These are phyloP conservation scores for Capsella rubella DNA, from an alignment of 441 rosid genomes.

Conservation along the genomic window DNA sequence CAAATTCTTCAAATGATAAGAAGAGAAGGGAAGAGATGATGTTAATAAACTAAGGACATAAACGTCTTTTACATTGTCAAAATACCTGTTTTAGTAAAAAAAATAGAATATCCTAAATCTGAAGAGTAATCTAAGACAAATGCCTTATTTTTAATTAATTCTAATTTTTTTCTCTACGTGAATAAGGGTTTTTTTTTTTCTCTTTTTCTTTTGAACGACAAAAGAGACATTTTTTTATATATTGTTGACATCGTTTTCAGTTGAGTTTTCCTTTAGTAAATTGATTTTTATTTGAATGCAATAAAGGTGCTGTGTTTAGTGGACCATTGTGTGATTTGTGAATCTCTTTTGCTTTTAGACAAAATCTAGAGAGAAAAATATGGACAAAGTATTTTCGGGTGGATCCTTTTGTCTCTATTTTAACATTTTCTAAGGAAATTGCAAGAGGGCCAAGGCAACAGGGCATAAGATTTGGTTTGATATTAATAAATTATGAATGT, in stretches of 20 bases:
- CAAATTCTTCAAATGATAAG: too few relatives aligned
- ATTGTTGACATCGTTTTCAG: constrained; percentile 30
- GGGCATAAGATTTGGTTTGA: constrained; percentile 6
- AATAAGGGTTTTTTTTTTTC: not conserved
- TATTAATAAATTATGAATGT: constrained; percentile 1
- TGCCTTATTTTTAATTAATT: too few relatives aligned
- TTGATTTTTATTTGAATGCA: constrained; percentile 9
- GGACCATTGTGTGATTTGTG: constrained; percentile 44
- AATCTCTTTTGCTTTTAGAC: constrained; percentile 39
- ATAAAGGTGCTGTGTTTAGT: constrained; percentile 34
- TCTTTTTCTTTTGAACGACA: not conserved
- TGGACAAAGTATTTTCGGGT: constrained; percentile 15
- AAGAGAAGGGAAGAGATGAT: too few relatives aligned
- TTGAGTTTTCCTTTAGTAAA: constrained; percentile 22
- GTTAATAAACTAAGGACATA: too few relatives aligned
- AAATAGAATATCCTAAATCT: too few relatives aligned
- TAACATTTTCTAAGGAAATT: constrained; percentile 22
- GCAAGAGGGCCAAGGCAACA: not conserved
- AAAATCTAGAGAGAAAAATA: constrained; percentile 23
- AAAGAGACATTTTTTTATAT: constrained; percentile 15
- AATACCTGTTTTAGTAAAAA: too few relatives aligned
- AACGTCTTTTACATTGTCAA: too few relatives aligned
- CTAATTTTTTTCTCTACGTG: not conserved
- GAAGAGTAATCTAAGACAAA: too few relatives aligned
- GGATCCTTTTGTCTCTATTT: constrained; percentile 22